Base-by-base conservation (phyloP, 495 filamentous ascomycete genomes). In the Pseudomonodictys pantanalensis region DNA sequence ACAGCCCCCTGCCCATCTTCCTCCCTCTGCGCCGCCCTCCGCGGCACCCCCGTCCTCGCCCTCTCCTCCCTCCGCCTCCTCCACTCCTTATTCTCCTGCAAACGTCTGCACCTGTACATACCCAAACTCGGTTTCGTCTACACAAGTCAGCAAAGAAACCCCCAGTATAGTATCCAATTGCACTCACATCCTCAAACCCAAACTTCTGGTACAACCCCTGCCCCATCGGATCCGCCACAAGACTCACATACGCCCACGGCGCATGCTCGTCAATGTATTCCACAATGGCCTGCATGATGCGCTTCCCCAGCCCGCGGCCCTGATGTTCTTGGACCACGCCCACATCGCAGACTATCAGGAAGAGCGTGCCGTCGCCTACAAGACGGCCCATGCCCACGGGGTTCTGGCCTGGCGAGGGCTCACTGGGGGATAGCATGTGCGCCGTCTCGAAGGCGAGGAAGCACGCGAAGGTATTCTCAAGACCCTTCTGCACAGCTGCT, bases 311-410 rank as follows among this genome's bases (percentile, higher is more conserved):
- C 4, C 80, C 80, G 39, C 75, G 74, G 25, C 75, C 69, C 60
- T 79, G 78, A 56, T 82, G 76, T 3, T 58, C 70, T 1, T 79
- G 76, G 22, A 77, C 64, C 10, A 81, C 76, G 1, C 75, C 76
- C 69, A 83, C 77, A 66, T 83, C 81, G n/a, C 74, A 74, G 49
- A 83, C 68, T 10, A 76, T 71, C 53, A 79, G 81, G 54, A 79
- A 80, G 72, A 77, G 79, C n/a, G 71, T 76, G 9, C 79, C 78
- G 64, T 83, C 81, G 22, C 78, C 75, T 50, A 80, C 71, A 3
- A 82, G 70, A 20, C 80, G 74, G 53, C 77, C 79, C 78, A 83
- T 81, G 1, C 65, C 79, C 0, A 81, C 73, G 20, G 64, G 24
- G 2, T 42, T 12, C 22, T 56, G 56, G 51, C 42, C 54, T 42